Conservation (phyloP, 2,329 filamentous ascomycete species). For the Stagonosporopsis rhizophila region DNA sequence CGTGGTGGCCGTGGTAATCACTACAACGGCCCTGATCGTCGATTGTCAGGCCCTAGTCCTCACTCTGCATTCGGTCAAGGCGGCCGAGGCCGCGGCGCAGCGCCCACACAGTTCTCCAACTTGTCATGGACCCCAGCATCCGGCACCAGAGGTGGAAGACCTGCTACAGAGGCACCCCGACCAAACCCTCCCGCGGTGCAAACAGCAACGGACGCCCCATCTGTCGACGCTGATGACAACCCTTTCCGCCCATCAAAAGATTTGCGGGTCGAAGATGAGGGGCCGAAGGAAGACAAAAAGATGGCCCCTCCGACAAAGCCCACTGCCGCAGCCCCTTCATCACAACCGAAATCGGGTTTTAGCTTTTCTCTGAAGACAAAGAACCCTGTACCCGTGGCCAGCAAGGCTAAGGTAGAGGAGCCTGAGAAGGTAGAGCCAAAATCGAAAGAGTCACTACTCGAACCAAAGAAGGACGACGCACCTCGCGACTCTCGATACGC, state of each 20-base stretch:
- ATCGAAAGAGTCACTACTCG: constrained; percentile 50
- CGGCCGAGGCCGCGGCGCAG: constrained; percentile 62
- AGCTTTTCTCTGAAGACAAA: constrained; percentile 91
- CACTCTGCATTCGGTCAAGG: constrained; percentile 50
- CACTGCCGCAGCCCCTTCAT: constrained; percentile 60
- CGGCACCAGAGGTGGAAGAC: constrained; percentile 61
- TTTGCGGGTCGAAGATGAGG: constrained; percentile 68
- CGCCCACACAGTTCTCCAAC: constrained; percentile 65
- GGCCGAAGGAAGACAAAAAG: constrained; percentile 58
- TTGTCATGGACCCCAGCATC: constrained; percentile 73
- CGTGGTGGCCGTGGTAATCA: constrained; percentile 67
- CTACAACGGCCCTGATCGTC: constrained; percentile 56
- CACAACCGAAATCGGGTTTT: constrained; percentile 65
- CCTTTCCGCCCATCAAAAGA: constrained; percentile 70
- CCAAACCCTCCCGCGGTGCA: constrained; percentile 27
- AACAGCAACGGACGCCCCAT: constrained; percentile 33
- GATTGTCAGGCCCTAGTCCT: constrained; percentile 54
- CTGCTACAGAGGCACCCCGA: constrained; percentile 48
- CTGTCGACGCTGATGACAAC: constrained; percentile 64
- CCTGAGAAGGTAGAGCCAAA: constrained; percentile 43
- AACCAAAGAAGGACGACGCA: constrained; percentile 49
- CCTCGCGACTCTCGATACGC: constrained; percentile 38
- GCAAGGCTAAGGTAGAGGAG: constrained; percentile 57
- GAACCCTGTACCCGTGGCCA: constrained; percentile 61
- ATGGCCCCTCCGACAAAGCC: constrained; percentile 61